Evolutionary conservation across 371 early-diverging fungal species (phyloP).

Genomic region (Fennellomyces sp.): DNA sequence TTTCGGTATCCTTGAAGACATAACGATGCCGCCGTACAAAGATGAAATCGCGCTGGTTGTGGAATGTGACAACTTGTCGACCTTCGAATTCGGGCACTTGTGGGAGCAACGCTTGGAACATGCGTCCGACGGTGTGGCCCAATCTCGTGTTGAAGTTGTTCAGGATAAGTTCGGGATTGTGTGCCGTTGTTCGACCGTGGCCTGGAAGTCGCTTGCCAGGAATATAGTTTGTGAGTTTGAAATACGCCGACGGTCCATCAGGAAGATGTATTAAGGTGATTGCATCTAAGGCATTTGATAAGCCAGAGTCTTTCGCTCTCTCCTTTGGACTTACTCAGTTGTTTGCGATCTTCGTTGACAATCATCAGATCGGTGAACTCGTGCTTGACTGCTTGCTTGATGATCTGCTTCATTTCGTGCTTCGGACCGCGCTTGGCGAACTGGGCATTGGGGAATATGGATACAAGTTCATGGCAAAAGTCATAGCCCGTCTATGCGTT

Average conservation of each 20-base stretch:
- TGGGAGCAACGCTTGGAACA: conserved; percentile 96
- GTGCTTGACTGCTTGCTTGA: conserved; percentile 85
- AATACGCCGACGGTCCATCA: conserved; percentile 96
- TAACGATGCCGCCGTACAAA: conserved; percentile 96
- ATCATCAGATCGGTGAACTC: conserved; percentile 93
- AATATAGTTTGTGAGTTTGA: conserved; percentile 84
- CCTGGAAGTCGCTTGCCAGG: conserved; percentile 81
- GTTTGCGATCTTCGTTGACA: conserved; percentile 91
- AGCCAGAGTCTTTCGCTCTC: neutral
- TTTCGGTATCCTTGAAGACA: conserved; percentile 88
- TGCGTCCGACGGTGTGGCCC: conserved; percentile 96
- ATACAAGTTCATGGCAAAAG: conserved; percentile 88
- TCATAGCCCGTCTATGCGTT: conserved; percentile 60
- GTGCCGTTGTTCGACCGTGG: conserved; percentile 83
- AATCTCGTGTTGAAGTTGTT: conserved; percentile 98
- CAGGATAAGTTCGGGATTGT: conserved; percentile 96
- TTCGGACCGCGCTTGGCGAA: conserved; percentile 88
- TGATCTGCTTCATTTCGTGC: conserved; percentile 89
- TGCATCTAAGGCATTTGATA: conserved; percentile 61
- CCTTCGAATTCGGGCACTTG: conserved; percentile 96
- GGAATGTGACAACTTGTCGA: conserved; percentile 96
- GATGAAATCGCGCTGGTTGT: conserved; percentile 99
- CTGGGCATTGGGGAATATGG: conserved; percentile 91
- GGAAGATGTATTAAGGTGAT: conserved; percentile 95
- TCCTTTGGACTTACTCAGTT: conserved; percentile 69